Evolutionary conservation across 352 stramenopile species (phyloP), one percentile per base, ranked within the genome.

Genomic region (Globisporangium abappressorium): DNA sequence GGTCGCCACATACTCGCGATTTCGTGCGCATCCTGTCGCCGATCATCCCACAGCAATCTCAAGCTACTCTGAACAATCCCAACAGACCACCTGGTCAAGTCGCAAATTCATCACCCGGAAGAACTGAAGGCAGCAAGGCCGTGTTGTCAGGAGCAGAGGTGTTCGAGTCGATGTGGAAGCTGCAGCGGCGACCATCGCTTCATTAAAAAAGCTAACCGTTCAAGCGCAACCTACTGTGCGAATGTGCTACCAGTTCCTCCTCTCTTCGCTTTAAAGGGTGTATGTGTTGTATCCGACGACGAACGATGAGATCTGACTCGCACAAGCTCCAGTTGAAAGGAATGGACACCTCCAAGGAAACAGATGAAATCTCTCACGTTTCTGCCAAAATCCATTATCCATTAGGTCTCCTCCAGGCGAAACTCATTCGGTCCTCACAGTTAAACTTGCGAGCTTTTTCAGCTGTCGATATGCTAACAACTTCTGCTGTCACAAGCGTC

Each of bases 161-260:
- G 33, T 33, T 51, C 56, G 70, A 73, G 0, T 57, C 71, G 18
- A 81, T 85, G 76, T 85, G 78, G 78, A 82, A 78, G 33, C 33
- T 80, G 57, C 73, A 82, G n/a, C 63, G 71, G 3, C 73, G 71
- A 41, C 72, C 73, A 18, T 79, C 72, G 11, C 53, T 71, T n/a
- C 46, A 62, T 36, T 76, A 56, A 66, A 34, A 51, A 51, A 6
- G 5, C 15, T 22, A 51, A 22, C 3, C 18, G 41, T n/a, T 3
- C 41, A 20, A 47, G 41, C 41, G 41, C 41, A 47, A 47, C 6
- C 15, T 47, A 9, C 41, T 20, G 38, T 47, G 38, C 12, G 5
- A 47, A 5, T 47, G 12, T 47, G 2, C 5, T 18, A 6, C 14
- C 14, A 20, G 12, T 18, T 8, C 14, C 12, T 18, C 14, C 41